Percentiles rank a stretch among this genome's conserved stretches.
phyloP scores from a whole-genome alignment of 2,329 filamentous ascomycete genomes.

The Madurella mycetomatis region DNA sequence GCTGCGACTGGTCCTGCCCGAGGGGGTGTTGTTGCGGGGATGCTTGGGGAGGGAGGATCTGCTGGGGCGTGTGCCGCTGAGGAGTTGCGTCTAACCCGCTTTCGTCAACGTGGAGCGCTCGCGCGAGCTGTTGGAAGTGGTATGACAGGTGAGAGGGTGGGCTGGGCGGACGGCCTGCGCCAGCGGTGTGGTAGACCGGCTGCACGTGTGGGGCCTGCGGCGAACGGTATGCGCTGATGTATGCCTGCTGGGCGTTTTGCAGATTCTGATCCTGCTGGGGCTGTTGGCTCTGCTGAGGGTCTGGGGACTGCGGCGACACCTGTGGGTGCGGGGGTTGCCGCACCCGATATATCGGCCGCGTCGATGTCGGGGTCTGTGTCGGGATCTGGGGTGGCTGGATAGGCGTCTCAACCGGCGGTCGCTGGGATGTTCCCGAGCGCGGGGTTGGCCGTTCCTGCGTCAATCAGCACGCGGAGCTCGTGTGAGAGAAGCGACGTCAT shows the following conservation, averaged over 20 bases:
- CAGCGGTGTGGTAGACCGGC: conserved; percentile 2
- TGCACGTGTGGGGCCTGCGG: neutral
- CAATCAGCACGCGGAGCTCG: neutral
- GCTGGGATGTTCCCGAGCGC: conserved; percentile 1
- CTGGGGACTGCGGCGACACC: neutral
- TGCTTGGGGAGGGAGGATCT: neutral
- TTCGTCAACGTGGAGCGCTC: neutral
- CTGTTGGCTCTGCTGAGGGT: neutral
- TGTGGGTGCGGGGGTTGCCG: neutral
- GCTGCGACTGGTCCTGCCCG: neutral
- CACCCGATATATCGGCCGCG: neutral
- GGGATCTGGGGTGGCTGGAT: conserved; percentile 19
- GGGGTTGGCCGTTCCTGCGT: neutral
- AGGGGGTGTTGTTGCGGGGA: neutral
- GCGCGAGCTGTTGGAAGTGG: neutral
- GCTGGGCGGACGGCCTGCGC: neutral
- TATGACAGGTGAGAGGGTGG: neutral
- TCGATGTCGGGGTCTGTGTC: neutral
- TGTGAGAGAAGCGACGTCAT: neutral
- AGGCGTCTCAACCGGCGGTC: conserved; percentile 14
- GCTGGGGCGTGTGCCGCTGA: neutral
- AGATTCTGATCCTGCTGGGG: conserved; percentile 1
- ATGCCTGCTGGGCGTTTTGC: neutral
- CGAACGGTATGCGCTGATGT: neutral
- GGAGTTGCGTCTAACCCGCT: neutral